phyloP scores from a whole-genome alignment of 139 green algal species.

The Astrephomene gubernaculifera region DNA sequence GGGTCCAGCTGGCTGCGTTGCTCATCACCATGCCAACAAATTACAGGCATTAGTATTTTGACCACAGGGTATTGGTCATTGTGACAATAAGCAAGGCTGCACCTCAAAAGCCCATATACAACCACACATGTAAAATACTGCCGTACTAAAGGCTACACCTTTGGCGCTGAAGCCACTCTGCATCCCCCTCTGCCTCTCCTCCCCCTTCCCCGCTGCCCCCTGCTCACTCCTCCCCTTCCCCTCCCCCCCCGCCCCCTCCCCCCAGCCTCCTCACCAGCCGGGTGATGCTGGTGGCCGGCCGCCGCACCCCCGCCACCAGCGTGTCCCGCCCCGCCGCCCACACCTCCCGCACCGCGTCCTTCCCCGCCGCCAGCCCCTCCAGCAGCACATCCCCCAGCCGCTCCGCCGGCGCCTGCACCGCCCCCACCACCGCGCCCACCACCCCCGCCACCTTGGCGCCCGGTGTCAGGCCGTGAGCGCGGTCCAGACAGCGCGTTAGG shows the following conservation, averaged over 20 bases:
- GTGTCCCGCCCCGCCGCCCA: constrained; percentile 25
- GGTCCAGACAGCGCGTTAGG: constrained; percentile 36
- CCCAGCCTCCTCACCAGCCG: constrained; percentile 23
- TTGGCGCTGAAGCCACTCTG: too few relatives aligned
- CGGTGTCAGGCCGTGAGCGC: constrained; percentile 25
- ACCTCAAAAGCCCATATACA: too few relatives aligned
- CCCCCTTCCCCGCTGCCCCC: neutral
- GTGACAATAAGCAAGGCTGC: too few relatives aligned
- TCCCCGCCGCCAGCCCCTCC: constrained; percentile 31
- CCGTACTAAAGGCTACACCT: too few relatives aligned
- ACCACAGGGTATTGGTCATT: too few relatives aligned
- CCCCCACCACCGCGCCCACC: constrained; percentile 37
- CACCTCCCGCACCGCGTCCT: constrained; percentile 29
- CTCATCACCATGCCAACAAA: too few relatives aligned
- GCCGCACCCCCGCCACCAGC: constrained; percentile 41
- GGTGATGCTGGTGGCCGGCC: constrained; percentile 39
- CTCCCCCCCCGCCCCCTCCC: neutral
- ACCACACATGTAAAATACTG: too few relatives aligned
- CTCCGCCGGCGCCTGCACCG: constrained; percentile 50
- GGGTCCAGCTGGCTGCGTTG: too few relatives aligned
- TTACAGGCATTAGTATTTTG: too few relatives aligned
- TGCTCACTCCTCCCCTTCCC: neutral
- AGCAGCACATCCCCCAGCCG: constrained; percentile 40
- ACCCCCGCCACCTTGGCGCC: constrained; percentile 27
- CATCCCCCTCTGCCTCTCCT: too few relatives aligned